These are phyloP conservation scores for Seminavis robusta DNA, from an alignment of 108 stramenopile species.

Conservation along the genomic window DNA sequence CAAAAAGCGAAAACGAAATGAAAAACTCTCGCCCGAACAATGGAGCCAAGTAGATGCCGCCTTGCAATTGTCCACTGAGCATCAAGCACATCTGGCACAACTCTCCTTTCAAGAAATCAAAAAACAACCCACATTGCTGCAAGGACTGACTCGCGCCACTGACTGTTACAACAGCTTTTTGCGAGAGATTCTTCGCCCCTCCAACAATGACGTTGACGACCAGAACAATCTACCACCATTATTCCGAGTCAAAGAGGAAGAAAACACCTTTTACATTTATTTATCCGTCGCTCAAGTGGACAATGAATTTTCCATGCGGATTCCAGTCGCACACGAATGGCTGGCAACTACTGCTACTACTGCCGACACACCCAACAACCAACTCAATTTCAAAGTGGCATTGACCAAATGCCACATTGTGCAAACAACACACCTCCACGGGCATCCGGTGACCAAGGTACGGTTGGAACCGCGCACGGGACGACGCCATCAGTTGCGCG, in stretches of 20 bases:
- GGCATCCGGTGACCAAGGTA: constrained; percentile 73
- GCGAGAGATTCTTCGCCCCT: constrained; percentile 20
- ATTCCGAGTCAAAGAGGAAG: constrained; percentile 26
- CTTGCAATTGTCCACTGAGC: no score
- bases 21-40: no score
- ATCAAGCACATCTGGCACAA: no score
- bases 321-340: constrained; percentile 24
- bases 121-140: no score
- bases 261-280: constrained; percentile 43
- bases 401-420: no score
- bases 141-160: no score
- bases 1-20: no score
- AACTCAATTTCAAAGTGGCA: no score
- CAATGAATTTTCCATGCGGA: constrained; percentile 42
- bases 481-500: constrained; percentile 89
- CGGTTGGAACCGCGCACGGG: constrained; percentile 76
- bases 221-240: constrained; percentile 15
- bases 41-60: no score
- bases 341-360: not conserved
- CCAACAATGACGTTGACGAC: constrained; percentile 6
- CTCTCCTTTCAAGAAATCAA: no score
- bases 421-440: no score
- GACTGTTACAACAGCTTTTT: constrained; percentile 34
- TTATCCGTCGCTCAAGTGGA: constrained; percentile 51
- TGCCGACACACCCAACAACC: not conserved